Evolutionary conservation across 352 stramenopile genomes (phyloP), one percentile per base, ranked within the genome.

Genomic region (Phytophthora aleatoria): DNA sequence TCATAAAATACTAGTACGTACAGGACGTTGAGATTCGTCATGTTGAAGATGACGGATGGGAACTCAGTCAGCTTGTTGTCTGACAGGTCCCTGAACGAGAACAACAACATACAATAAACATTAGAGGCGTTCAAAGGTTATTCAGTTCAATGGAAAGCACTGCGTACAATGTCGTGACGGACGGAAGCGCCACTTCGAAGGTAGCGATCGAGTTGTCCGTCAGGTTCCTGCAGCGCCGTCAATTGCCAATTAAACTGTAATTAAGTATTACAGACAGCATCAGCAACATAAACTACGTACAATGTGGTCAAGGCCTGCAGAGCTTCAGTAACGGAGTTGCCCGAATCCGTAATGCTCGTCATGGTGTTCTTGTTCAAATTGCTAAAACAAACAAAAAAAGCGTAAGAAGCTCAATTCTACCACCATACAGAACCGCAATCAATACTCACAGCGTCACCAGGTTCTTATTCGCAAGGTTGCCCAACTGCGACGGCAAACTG

Each of bases 1-100:
- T 11, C 8, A 42, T 13, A 58, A 24, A 42, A 6, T 1, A 51
- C 20, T 33, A 8, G 5, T 27, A 79, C 80, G 53, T 60, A 90
- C 81, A 92, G 51, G n/a, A 74, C 66, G 6, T 73, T 84, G 60
- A 92, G 81, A 55, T 85, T 82, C 10, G 72, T 74, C 79, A 91
- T 90, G 56, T 85, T 84, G 69, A 91, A 92, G 8, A 92, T 75
- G 3, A 51, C 64, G 5, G 55, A 71, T 12, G 79, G 71, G 56
- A 92, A 92, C 9, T 66, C 72, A 0, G 74, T 82, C 58, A 92
- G 47, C 20, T 67, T 65, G 41, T 92, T 92, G 63, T 69, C 33
- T 3, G 71, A 75, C 43, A 92, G 45, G 49, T 85, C 67, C 36
- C 81, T 90, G 49, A 3, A 31, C 43, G 45, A 1, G 31, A 61